Base-by-base conservation (phyloP, 2,329 filamentous ascomycete genomes). In the Fonsecaea pedrosoi region DNA sequence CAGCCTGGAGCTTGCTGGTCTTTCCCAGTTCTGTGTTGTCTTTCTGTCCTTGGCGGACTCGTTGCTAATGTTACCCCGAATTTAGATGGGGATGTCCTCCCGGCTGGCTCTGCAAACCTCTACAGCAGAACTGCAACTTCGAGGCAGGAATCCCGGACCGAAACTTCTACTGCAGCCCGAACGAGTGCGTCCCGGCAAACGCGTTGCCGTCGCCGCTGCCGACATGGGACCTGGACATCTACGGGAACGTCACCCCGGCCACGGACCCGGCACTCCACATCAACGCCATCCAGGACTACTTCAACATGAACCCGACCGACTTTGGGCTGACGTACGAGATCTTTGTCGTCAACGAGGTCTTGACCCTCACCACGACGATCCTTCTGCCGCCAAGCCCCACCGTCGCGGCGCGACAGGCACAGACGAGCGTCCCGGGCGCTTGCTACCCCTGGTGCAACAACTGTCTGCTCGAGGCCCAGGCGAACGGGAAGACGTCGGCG, bases 301-400 rank as follows among this genome's bases (percentile, higher is more conserved):
- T 88, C 78, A 84, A 90, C 66, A 81, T 91, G n/a, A 81, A 88
- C 63, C 86, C 89, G 0, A 75, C 80, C 1, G 82, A 82, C 0
- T 92, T 91, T 65, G 89, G 88, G 4, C 78, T 91, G 15, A 84
- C 82, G 58, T 89, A 86, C 66, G 84, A 84, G 50, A 87, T 91
- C 18, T 91, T 90, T 67, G 80, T 82, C 21, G 77, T 82, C 30
- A 45, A 70, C 21, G 73, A 83, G 4, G 71, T 79, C 0, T 72
- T 81, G 10, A 81, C 77, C 0, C 86, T 84, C 1, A 77, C 82
- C 38, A 69, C 69, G 59, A 81, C 80, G 0, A 88, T 85, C 0
- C 66, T 74, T 0, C 65, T 70, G 2, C 59, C 72, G 18, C 68
- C 68, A 9, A 64, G 62, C n/a, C 70, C 72, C 2, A 66, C 67